Evolutionary conservation across 441 rosid species (phyloP).

Genomic region (Erysimum cheiri): DNA sequence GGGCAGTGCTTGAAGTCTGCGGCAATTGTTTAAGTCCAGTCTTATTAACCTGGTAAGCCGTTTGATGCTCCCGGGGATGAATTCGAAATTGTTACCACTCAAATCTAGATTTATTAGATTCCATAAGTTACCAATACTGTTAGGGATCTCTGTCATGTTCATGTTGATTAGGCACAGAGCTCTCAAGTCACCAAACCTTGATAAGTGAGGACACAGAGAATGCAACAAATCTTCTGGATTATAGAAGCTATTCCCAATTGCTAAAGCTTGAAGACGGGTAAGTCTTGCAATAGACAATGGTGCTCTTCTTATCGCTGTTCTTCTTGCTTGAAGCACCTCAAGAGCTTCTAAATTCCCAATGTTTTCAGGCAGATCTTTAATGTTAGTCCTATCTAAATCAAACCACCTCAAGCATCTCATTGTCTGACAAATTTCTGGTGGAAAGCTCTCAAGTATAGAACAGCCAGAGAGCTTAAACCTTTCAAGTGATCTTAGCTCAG

Average conservation of each 20-base stretch:
- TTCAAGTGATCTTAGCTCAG: slow-evolving; percentile 40
- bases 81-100: slow-evolving; percentile 48
- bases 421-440: slow-evolving; percentile 36
- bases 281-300: slow-evolving; percentile 32
- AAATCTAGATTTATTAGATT: slow-evolving; percentile 42
- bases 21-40: slow-evolving; percentile 46
- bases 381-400: slow-evolving; percentile 40
- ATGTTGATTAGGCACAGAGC: slow-evolving; percentile 47
- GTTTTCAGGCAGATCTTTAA: slow-evolving; percentile 42
- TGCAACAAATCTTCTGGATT: slow-evolving; percentile 12
- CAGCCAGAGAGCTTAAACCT: slow-evolving; percentile 41
- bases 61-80: slow-evolving; percentile 48
- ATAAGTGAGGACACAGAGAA: slow-evolving; percentile 37
- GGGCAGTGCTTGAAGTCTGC: slow-evolving; percentile 53
- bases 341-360: slow-evolving; percentile 43
- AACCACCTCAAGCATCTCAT: slow-evolving; percentile 44
- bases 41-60: slow-evolving; percentile 44
- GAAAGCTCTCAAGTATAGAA: slow-evolving; percentile 39
- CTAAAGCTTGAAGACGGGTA: slow-evolving; percentile 37
- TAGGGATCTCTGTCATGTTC: slow-evolving; percentile 55
- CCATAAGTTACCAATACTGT: slow-evolving; percentile 47
- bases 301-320: slow-evolving; percentile 32
- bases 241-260: slow-evolving; percentile 26
- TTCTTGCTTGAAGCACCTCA: slow-evolving; percentile 38
- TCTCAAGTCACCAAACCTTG: slow-evolving; percentile 46